Percentiles rank a stretch among this genome's conserved stretches.
Evolutionary conservation across 2,329 filamentous ascomycete genomes (phyloP).

Genomic region (Onygenales sp.): DNA sequence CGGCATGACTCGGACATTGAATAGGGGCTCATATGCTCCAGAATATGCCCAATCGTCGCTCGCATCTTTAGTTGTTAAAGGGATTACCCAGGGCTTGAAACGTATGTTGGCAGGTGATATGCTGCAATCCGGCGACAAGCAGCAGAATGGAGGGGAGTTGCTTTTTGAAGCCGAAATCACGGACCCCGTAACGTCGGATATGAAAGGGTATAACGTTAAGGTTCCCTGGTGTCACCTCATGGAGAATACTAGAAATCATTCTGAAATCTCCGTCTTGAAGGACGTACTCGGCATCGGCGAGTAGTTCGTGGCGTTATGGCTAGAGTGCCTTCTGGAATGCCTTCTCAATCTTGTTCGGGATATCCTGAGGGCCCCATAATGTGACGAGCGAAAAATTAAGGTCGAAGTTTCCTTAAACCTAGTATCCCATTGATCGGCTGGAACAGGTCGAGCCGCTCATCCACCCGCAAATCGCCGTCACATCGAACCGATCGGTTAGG

Average conservation of each 20-base stretch:
- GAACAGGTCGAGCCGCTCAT: too few relatives aligned
- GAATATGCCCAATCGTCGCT: slow-evolving; percentile 53
- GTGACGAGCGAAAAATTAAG: too few relatives aligned
- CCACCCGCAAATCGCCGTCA: too few relatives aligned
- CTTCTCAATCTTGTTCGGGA: too few relatives aligned
- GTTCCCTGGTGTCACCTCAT: slow-evolving; percentile 77
- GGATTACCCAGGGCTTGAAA: slow-evolving; percentile 49
- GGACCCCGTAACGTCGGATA: slow-evolving; percentile 8
- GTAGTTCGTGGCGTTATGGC: neutral
- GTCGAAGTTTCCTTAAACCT: too few relatives aligned
- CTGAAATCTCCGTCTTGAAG: slow-evolving; percentile 58
- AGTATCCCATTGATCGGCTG: too few relatives aligned
- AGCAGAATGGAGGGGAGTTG: slow-evolving; percentile 69
- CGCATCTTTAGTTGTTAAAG: slow-evolving; percentile 36
- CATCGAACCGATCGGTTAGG: too few relatives aligned
- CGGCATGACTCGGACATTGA: slow-evolving; percentile 58
- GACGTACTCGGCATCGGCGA: slow-evolving; percentile 47
- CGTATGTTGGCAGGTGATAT: slow-evolving; percentile 49
- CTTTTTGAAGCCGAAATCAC: slow-evolving; percentile 49
- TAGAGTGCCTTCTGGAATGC: too few relatives aligned
- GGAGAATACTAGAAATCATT: slow-evolving; percentile 68
- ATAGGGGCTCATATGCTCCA: slow-evolving; percentile 49
- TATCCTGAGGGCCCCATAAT: too few relatives aligned
- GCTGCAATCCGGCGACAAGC: slow-evolving; percentile 54
- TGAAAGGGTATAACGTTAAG: slow-evolving; percentile 43